phyloP scores from a whole-genome alignment of 2,329 filamentous ascomycete genomes.

The Aspergillus fumigatiaffinis region DNA sequence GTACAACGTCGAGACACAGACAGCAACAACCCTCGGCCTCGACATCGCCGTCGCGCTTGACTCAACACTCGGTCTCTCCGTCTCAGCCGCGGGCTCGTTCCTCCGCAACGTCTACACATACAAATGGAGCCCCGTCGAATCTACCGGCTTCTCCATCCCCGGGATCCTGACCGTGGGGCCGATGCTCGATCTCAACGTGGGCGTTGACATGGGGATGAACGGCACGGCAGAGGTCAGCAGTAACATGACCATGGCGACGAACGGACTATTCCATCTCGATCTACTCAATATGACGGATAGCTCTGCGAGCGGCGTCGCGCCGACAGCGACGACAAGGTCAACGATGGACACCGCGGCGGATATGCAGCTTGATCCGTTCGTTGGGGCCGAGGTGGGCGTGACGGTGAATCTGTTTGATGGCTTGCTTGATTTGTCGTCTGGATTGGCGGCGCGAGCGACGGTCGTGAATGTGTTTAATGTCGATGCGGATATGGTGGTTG shows the following conservation, averaged over 20 bases:
- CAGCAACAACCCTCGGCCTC: not conserved
- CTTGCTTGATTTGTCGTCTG: not conserved
- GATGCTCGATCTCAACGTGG: not conserved
- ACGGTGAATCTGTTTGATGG: not conserved
- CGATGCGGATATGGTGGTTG: not conserved
- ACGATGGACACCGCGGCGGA: not conserved
- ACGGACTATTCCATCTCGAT: not conserved
- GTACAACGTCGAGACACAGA: not conserved
- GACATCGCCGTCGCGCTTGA: not conserved
- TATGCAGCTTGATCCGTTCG: not conserved
- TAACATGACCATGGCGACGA: not conserved
- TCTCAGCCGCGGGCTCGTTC: not conserved
- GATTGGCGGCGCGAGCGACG: not conserved
- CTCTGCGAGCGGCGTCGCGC: not conserved
- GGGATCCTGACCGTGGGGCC: not conserved
- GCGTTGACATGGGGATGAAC: not conserved
- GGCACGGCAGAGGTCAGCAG: not conserved
- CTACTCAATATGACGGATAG: not conserved
- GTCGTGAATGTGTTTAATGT: not conserved
- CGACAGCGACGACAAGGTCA: not conserved
- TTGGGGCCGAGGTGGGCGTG: not conserved
- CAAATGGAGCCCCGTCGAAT: not conserved
- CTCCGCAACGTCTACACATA: not conserved
- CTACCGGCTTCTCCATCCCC: not conserved
- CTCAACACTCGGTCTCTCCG: not conserved